These are phyloP conservation scores for Andalucia godoyi DNA, from an alignment of 78 protist genomes.

Conservation along the genomic window DNA sequence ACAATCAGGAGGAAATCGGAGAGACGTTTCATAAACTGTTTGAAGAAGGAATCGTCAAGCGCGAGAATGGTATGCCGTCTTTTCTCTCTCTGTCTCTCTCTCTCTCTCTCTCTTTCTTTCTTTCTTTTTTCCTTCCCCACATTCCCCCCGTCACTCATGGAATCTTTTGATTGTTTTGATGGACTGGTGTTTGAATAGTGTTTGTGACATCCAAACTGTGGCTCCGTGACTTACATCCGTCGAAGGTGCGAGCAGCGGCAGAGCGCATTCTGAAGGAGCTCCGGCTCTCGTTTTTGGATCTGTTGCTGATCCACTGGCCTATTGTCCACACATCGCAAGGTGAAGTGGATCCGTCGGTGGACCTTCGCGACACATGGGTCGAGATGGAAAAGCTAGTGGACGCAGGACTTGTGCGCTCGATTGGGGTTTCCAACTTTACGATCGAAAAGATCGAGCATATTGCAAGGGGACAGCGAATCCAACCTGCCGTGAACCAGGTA, in stretches of 20 bases:
- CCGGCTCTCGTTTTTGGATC: conserved; percentile 52
- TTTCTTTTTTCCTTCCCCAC: too few species aligned
- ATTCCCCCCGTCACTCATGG: too few species aligned
- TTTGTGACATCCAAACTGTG: conserved; percentile 62
- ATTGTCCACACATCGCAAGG: conserved; percentile 1
- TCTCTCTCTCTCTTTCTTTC: too few species aligned
- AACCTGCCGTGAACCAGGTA: conserved; percentile 54
- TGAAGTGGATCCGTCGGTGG: neutral
- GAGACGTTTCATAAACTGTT: conserved; percentile 17
- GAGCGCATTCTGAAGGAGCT: conserved; percentile 28
- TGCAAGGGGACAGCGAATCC: conserved; percentile 17
- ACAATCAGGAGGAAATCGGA: conserved; percentile 63
- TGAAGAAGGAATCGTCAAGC: neutral
- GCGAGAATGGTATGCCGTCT: too few species aligned
- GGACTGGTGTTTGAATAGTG: too few species aligned
- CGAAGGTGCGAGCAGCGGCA: conserved; percentile 37
- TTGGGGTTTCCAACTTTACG: conserved; percentile 44
- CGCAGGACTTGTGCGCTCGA: conserved; percentile 27
- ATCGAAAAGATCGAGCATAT: conserved; percentile 16
- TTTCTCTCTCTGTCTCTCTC: too few species aligned
- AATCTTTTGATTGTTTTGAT: too few species aligned
- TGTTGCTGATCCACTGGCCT: conserved; percentile 72
- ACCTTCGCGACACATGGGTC: conserved; percentile 56
- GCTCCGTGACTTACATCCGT: conserved; percentile 36
- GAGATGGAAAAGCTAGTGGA: conserved; percentile 61